These are phyloP conservation scores for Fusarium nanum DNA, from an alignment of 2,329 filamentous ascomycete genomes.

Conservation along the genomic window DNA sequence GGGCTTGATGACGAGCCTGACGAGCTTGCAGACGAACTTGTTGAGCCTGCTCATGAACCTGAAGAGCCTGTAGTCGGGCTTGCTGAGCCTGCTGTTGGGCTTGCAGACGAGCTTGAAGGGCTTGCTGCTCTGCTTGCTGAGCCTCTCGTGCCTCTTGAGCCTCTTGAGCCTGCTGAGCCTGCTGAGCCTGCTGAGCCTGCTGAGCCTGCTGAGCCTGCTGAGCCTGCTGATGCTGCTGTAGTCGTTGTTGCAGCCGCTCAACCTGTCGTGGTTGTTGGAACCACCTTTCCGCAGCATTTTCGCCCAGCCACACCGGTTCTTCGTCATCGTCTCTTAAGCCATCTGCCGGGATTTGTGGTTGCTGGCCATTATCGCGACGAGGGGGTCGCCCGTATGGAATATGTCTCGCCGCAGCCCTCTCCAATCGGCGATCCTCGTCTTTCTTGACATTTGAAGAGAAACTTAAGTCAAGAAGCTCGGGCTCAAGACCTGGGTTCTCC, in stretches of 20 bases:
- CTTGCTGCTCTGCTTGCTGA: background rate
- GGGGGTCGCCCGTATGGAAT: background rate
- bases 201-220: background rate
- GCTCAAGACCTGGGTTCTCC: constrained; percentile 70
- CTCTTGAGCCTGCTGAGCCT: background rate
- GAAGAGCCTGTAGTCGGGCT: background rate
- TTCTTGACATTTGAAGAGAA: constrained; percentile 65
- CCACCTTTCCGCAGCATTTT: background rate
- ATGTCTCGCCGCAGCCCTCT: background rate
- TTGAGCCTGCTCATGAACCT: too few species aligned
- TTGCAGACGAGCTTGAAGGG: background rate
- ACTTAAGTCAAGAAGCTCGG: constrained; percentile 68
- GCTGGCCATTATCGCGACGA: background rate
- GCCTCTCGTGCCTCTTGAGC: too few species aligned
- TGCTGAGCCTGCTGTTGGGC: background rate
- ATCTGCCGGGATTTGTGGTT: background rate
- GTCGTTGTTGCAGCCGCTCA: background rate
- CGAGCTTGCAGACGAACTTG: too few species aligned
- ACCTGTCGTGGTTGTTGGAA: background rate
- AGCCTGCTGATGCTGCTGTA: background rate
- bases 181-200: background rate
- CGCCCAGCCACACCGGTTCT: background rate
- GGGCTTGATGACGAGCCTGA: too few species aligned
- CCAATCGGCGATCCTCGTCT: constrained; percentile 53
- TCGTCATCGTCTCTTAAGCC: background rate